These are phyloP conservation scores for Aspergillus sp. DNA, from an alignment of 2,329 filamentous ascomycete genomes.

Conservation along the genomic window DNA sequence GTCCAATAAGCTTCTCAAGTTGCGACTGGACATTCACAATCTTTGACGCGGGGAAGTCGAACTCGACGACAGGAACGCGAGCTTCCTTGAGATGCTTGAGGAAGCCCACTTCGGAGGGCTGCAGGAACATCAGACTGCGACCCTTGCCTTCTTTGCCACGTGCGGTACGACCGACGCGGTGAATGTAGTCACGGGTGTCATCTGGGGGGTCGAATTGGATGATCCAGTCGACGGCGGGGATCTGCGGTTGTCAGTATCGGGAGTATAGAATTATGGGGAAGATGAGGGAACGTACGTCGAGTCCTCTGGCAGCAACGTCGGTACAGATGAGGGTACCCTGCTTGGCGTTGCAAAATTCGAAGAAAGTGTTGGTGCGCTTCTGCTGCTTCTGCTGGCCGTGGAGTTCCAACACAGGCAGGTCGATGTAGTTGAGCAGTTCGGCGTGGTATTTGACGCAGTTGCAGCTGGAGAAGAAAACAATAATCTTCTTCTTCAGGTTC, in stretches of 20 bases:
- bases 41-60: conserved; percentile 88
- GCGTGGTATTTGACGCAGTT: conserved; percentile 94
- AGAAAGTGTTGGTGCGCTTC: conserved; percentile 97
- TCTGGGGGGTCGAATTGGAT: conserved; percentile 93
- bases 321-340: conserved; percentile 90
- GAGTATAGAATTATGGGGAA: background rate
- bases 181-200: conserved; percentile 85
- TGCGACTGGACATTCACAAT: conserved; percentile 86
- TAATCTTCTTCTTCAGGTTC: conserved; percentile 92
- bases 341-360: conserved; percentile 84
- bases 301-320: conserved; percentile 86
- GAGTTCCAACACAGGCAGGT: conserved; percentile 77
- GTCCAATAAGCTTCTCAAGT: conserved; percentile 84
- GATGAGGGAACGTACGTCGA: conserved; percentile 57
- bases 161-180: conserved; percentile 91
- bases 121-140: conserved; percentile 83
- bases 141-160: conserved; percentile 77
- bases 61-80: conserved; percentile 88
- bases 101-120: conserved; percentile 89
- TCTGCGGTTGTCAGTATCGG: conserved; percentile 41
- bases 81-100: conserved; percentile 84
- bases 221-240: conserved; percentile 92
- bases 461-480: conserved; percentile 91
- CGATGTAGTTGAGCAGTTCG: conserved; percentile 95
- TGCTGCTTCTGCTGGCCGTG: conserved; percentile 98